phyloP scores from a whole-genome alignment of 202 grass and related monocot species.

The Setaria italica region DNA sequence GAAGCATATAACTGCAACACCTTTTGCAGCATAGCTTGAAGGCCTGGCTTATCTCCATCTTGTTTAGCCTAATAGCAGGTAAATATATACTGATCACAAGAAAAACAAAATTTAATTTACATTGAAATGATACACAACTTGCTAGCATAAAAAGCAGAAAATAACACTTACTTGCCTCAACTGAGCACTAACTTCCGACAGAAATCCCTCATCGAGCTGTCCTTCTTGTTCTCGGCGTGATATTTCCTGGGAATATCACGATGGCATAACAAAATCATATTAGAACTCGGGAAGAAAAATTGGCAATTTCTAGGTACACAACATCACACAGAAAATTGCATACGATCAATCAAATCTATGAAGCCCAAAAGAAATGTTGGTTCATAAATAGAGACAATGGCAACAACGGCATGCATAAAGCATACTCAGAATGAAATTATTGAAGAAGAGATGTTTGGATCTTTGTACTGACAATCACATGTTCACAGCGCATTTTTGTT shows the following conservation, averaged over 20 bases:
- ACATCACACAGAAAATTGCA: no score
- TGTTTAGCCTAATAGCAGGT: slow-evolving; percentile 70
- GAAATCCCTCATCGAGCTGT: slow-evolving; percentile 87
- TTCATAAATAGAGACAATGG: no score
- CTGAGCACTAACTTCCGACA: slow-evolving; percentile 92
- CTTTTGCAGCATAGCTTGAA: slow-evolving; percentile 88
- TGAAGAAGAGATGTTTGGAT: slow-evolving; percentile 3
- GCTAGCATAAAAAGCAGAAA: slow-evolving; percentile 30
- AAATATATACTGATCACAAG: slow-evolving; percentile 35
- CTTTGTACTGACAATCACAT: background rate
- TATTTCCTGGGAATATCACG: slow-evolving; percentile 62
- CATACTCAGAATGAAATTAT: slow-evolving; percentile 22
- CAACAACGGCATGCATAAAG: background rate
- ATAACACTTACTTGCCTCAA: slow-evolving; percentile 75
- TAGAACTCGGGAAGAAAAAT: slow-evolving; percentile 8
- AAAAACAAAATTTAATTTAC: slow-evolving; percentile 3
- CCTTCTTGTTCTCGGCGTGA: slow-evolving; percentile 79
- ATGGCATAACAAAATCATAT: background rate
- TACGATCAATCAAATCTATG: background rate
- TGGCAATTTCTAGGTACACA: no score
- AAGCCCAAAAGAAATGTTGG: no score
- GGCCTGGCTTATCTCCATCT: slow-evolving; percentile 87
- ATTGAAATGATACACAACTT: background rate
- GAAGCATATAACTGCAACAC: slow-evolving; percentile 91
- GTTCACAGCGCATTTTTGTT: background rate